A percentile compares a stretch with the other conserved stretches of the same genome.
Evolutionary conservation across 1,139 yeast genomes (phyloP).

Genomic region (Pneumocystis oryctolagi): DNA sequence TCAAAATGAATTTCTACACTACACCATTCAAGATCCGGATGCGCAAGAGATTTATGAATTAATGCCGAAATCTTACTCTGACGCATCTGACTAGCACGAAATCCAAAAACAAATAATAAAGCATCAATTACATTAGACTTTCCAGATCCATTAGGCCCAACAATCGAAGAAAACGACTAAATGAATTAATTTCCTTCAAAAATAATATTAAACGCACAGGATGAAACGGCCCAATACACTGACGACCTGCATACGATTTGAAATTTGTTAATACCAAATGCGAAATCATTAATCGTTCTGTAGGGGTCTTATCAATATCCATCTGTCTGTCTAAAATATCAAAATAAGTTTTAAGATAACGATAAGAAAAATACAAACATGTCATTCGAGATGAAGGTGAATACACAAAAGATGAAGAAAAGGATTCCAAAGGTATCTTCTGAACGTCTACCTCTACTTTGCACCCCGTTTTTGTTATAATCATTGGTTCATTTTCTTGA

Average conservation of each 20-base stretch:
- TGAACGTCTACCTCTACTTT: not conserved
- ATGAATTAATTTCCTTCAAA: constrained; percentile 10
- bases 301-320: constrained; percentile 4
- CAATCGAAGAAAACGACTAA: constrained; percentile 84
- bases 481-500: not conserved
- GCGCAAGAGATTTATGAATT: constrained; percentile 64
- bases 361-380: not conserved
- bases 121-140: constrained; percentile 96
- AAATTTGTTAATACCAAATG: constrained; percentile 65
- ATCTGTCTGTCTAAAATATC: not conserved
- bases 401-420: not conserved
- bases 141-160: constrained; percentile 98
- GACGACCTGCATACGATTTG: constrained; percentile 93
- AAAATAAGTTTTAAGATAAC: not conserved
- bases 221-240: constrained; percentile 87
- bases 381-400: not conserved
- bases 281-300: constrained; percentile 57
- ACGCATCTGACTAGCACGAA: constrained; percentile 91
- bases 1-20: constrained; percentile 88
- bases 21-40: constrained; percentile 55
- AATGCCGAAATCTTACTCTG: constrained; percentile 83
- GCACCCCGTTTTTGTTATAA: not conserved
- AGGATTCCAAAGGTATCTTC: not conserved
- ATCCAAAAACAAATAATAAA: constrained; percentile 89
- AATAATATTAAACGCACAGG: constrained; percentile 19